These are phyloP conservation scores for Endocalyx cinctus DNA, from an alignment of 2,329 filamentous ascomycete species.

Conservation along the genomic window DNA sequence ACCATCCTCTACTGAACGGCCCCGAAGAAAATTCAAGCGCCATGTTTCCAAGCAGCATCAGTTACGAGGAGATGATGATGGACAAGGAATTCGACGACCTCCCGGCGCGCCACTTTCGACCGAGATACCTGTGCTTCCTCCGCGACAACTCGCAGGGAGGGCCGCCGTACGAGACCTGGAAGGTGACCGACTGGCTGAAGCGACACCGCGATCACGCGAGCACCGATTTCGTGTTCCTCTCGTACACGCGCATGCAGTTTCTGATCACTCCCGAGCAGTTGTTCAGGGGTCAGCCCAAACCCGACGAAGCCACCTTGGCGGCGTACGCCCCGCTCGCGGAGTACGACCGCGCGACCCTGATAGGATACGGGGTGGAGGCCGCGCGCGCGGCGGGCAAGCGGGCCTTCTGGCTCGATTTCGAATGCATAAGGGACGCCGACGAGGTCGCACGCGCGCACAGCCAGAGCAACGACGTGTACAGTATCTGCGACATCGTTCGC, in stretches of 20 bases:
- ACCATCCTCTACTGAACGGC: slow-evolving; percentile 1
- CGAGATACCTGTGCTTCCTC: slow-evolving; percentile 21
- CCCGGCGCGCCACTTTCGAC: slow-evolving; percentile 7
- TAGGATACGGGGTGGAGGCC: slow-evolving; percentile 32
- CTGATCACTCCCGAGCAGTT: slow-evolving; percentile 19
- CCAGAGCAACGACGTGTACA: slow-evolving; percentile 27
- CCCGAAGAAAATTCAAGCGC: too few relatives aligned
- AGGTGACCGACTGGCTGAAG: slow-evolving; percentile 19
- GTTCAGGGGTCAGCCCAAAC: slow-evolving; percentile 5
- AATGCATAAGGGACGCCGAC: slow-evolving; percentile 33
- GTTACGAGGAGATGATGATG: too few relatives aligned
- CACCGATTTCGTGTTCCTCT: slow-evolving; percentile 34
- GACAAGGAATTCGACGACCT: slow-evolving; percentile 7
- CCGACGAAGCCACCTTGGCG: slow-evolving; percentile 12
- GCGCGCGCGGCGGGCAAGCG: slow-evolving; percentile 30
- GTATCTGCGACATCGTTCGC: slow-evolving; percentile 41
- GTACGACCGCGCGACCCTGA: slow-evolving; percentile 22
- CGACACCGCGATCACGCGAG: slow-evolving; percentile 15
- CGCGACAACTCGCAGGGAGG: slow-evolving; percentile 8
- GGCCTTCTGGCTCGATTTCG: slow-evolving; percentile 39
- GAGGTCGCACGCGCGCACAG: slow-evolving; percentile 23
- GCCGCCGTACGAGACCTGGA: slow-evolving; percentile 11
- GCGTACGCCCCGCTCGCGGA: slow-evolving; percentile 12
- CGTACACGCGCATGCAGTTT: slow-evolving; percentile 37
- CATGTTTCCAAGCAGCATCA: too few relatives aligned